Conservation (phyloP, 257 asterid species). For the Solanum chaucha region DNA sequence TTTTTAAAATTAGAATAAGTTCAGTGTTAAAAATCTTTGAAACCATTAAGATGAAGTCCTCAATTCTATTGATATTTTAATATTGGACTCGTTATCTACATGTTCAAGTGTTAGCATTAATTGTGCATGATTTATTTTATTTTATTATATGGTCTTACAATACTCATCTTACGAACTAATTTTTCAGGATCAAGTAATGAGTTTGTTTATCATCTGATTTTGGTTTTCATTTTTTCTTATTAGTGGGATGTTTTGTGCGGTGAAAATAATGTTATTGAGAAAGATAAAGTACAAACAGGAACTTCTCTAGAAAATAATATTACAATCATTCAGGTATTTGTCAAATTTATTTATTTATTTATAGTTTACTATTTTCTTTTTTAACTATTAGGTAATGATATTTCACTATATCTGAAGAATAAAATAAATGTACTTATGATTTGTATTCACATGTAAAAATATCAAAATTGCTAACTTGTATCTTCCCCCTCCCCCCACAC, state of each 20-base stretch:
- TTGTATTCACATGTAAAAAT: neutral
- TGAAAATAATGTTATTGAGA: constrained; percentile 28
- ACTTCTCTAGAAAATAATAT: constrained; percentile 37
- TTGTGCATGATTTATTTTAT: neutral
- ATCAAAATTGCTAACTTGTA: neutral
- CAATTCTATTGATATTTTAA: neutral
- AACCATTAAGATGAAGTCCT: neutral
- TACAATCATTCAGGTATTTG: constrained; percentile 52
- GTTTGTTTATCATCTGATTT: neutral
- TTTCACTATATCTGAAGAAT: neutral
- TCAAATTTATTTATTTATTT: neutral
- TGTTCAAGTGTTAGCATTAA: neutral
- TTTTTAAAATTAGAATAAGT: neutral
- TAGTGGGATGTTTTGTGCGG: constrained; percentile 65
- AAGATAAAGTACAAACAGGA: constrained; percentile 53
- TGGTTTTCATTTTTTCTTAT: neutral
- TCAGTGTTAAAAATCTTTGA: neutral
- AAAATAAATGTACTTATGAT: neutral
- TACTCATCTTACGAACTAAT: neutral
- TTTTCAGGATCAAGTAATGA: neutral
- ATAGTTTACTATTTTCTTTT: neutral
- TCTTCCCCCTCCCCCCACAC: neutral
- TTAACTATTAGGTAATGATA: neutral
- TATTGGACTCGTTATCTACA: neutral
- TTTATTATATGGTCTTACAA: neutral